phyloP scores from a whole-genome alignment of 495 filamentous ascomycete species.

The Peziza echinospora region DNA sequence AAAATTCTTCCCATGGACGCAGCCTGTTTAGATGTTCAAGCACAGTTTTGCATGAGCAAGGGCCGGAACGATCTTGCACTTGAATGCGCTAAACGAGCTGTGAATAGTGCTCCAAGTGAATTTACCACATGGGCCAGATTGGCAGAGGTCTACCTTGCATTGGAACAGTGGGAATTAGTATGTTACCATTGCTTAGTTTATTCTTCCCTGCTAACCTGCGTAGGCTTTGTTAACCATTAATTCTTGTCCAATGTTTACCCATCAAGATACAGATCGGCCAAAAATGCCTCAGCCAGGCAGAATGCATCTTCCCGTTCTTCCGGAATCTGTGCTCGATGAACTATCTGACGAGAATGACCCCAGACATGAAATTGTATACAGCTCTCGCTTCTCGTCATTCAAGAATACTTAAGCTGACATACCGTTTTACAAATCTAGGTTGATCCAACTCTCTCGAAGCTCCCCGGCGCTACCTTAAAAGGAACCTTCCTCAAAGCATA shows the following conservation, averaged over 20 bases:
- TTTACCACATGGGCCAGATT: conserved; percentile 92
- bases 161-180: conserved; percentile 73
- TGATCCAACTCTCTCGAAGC: conserved; percentile 64
- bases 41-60: conserved; percentile 77
- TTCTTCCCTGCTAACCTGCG: too few species aligned
- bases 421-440: conserved; percentile 37
- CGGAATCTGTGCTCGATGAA: conserved; percentile 83
- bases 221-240: conserved; percentile 85
- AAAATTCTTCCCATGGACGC: conserved; percentile 92
- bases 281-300: conserved; percentile 78
- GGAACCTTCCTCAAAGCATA: conserved; percentile 93
- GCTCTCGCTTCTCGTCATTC: too few species aligned
- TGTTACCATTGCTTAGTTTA: too few species aligned
- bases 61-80: conserved; percentile 67
- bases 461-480: conserved; percentile 71
- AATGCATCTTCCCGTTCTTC: conserved; percentile 63
- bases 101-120: conserved; percentile 84
- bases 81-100: conserved; percentile 80
- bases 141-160: conserved; percentile 72
- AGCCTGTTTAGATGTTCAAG: conserved; percentile 77
- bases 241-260: conserved; percentile 98
- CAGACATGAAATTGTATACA: conserved; percentile 38
- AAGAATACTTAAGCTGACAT: too few species aligned
- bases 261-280: conserved; percentile 91
- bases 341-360: conserved; percentile 76